A percentile compares a stretch with the other conserved stretches of the same genome.
phyloP scores from a whole-genome alignment of 2,329 filamentous ascomycete genomes.

The Nigrospora sphaerica region DNA sequence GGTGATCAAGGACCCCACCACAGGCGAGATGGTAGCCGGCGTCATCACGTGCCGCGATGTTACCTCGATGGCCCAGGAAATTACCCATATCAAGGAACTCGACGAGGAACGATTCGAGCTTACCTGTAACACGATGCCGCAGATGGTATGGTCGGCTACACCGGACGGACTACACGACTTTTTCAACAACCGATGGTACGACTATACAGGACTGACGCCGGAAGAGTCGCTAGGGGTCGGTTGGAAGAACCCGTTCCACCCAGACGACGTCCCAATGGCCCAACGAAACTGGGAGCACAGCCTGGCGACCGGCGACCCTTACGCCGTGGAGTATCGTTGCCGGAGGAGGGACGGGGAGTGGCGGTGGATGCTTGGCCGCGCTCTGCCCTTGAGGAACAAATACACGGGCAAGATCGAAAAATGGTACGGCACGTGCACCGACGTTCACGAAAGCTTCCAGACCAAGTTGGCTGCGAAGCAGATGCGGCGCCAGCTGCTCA shows the following conservation, averaged over 20 bases:
- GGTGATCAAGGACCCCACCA: slow-evolving; percentile 57
- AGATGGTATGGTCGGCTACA: slow-evolving; percentile 67
- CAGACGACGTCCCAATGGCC: slow-evolving; percentile 58
- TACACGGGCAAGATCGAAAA: slow-evolving; percentile 63
- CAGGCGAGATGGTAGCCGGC: slow-evolving; percentile 66
- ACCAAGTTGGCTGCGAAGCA: slow-evolving; percentile 59
- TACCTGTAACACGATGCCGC: slow-evolving; percentile 68
- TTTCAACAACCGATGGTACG: slow-evolving; percentile 71
- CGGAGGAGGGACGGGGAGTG: slow-evolving; percentile 60
- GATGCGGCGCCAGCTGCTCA: slow-evolving; percentile 62
- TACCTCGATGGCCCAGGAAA: slow-evolving; percentile 61
- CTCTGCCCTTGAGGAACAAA: slow-evolving; percentile 59
- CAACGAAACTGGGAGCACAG: slow-evolving; percentile 52
- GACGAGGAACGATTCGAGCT: slow-evolving; percentile 69
- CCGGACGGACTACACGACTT: slow-evolving; percentile 64
- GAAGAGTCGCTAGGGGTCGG: slow-evolving; percentile 55
- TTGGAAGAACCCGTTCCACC: slow-evolving; percentile 61
- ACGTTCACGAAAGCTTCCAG: slow-evolving; percentile 69
- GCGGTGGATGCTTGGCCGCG: slow-evolving; percentile 73
- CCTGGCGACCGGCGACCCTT: slow-evolving; percentile 60
- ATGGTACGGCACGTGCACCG: slow-evolving; percentile 75
- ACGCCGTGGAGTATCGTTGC: slow-evolving; percentile 65
- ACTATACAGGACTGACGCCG: slow-evolving; percentile 63
- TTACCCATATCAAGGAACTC: slow-evolving; percentile 60
- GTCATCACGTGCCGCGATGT: slow-evolving; percentile 68